phyloP scores from a whole-genome alignment of 1,284 basidiomycete species.

The Macrocybe sp. region DNA sequence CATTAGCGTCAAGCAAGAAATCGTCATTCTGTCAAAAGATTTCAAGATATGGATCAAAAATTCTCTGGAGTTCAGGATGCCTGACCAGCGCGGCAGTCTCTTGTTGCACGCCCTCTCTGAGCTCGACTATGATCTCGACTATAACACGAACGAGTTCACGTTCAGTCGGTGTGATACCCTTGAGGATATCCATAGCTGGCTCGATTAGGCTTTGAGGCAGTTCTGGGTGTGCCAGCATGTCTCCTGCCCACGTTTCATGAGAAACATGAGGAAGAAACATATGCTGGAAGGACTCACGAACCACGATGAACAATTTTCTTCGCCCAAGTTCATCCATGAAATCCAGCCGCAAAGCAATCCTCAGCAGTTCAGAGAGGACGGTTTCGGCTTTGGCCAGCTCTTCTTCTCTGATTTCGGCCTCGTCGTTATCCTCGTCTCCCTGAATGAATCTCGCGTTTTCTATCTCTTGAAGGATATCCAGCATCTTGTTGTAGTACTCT shows the following conservation, averaged over 20 bases:
- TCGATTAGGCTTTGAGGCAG: constrained; percentile 80
- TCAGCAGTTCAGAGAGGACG: constrained; percentile 78
- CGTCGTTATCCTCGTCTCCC: constrained; percentile 39
- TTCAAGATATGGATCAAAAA: background rate
- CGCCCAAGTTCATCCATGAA: constrained; percentile 95
- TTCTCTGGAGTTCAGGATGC: background rate
- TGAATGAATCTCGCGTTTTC: constrained; percentile 34
- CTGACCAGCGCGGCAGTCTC: constrained; percentile 21
- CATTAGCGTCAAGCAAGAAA: constrained; percentile 26
- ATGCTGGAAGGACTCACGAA: constrained; percentile 51
- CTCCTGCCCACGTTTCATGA: constrained; percentile 39
- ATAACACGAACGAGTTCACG: constrained; percentile 90
- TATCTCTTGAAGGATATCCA: constrained; percentile 43
- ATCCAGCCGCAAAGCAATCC: constrained; percentile 81
- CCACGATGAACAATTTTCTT: constrained; percentile 86
- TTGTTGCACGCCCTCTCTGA: constrained; percentile 59
- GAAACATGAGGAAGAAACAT: background rate
- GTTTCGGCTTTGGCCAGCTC: constrained; percentile 65
- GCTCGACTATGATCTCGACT: constrained; percentile 89
- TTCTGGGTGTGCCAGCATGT: constrained; percentile 82
- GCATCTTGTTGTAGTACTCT: constrained; percentile 69
- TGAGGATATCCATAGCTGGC: constrained; percentile 82
- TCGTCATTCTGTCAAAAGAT: constrained; percentile 24
- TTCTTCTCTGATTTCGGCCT: constrained; percentile 47
- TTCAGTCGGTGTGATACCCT: constrained; percentile 81